A percentile compares a stretch with the other conserved stretches of the same genome.
phyloP scores from a whole-genome alignment of 2,329 filamentous ascomycete species.

The Fusarium mundagurra region DNA sequence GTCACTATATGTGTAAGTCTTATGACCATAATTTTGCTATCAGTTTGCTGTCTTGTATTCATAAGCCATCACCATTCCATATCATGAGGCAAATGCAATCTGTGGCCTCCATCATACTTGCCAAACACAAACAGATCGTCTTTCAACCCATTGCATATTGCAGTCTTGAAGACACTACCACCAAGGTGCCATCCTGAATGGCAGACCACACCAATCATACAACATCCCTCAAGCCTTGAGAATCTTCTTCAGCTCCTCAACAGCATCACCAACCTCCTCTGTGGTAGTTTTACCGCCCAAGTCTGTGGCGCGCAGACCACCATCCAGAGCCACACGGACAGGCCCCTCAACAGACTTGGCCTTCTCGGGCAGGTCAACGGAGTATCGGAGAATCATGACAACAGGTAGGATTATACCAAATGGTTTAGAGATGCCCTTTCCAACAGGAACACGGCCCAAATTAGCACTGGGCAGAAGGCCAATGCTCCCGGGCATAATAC shows the following conservation, averaged over 20 bases:
- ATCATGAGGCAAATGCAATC: background rate
- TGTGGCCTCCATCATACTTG: background rate
- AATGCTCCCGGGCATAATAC: slow-evolving; percentile 90
- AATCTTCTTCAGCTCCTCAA: slow-evolving; percentile 75
- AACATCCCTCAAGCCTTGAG: slow-evolving; percentile 57
- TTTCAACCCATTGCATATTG: background rate
- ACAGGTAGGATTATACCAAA: slow-evolving; percentile 82
- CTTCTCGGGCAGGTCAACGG: slow-evolving; percentile 80
- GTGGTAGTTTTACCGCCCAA: slow-evolving; percentile 83
- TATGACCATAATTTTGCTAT: background rate
- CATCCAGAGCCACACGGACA: slow-evolving; percentile 82
- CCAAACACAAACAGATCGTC: background rate
- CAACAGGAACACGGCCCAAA: slow-evolving; percentile 85
- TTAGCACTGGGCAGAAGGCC: slow-evolving; percentile 89
- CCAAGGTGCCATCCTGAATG: background rate
- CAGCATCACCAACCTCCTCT: slow-evolving; percentile 77
- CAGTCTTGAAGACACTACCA: background rate
- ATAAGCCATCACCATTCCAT: background rate
- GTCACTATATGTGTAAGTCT: background rate
- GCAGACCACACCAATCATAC: background rate
- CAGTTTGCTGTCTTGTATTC: background rate
- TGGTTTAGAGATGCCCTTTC: slow-evolving; percentile 62
- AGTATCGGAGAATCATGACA: slow-evolving; percentile 97
- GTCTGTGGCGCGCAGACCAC: slow-evolving; percentile 81
- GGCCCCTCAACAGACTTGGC: slow-evolving; percentile 83